These are phyloP conservation scores for Linum lewisii DNA, from an alignment of 345 rosid genomes.

Conservation along the genomic window DNA sequence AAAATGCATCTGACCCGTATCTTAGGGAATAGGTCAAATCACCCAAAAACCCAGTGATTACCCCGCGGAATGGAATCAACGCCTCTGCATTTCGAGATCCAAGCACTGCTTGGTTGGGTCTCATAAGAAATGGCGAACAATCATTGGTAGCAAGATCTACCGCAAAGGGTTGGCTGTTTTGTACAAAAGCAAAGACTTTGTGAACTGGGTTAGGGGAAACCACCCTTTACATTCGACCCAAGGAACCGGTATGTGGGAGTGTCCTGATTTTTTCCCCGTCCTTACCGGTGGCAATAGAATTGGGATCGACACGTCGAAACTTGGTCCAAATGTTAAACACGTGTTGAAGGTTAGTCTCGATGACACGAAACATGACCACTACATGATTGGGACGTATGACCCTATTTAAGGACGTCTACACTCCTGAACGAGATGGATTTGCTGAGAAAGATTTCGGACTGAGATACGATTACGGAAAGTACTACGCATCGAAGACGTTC, in stretches of 20 bases:
- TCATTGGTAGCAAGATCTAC: conserved; percentile 33
- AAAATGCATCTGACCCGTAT: conserved; percentile 41
- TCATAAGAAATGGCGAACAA: conserved; percentile 42
- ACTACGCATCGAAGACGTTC: conserved; percentile 69
- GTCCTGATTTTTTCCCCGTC: conserved; percentile 72
- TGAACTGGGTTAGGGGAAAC: conserved; percentile 31
- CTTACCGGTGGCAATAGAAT: not conserved
- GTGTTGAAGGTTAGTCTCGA: conserved; percentile 51
- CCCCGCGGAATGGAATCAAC: conserved; percentile 19
- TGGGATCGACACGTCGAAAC: conserved; percentile 25
- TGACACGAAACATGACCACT: conserved; percentile 39
- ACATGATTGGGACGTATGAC: conserved; percentile 38
- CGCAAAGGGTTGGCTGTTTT: conserved; percentile 36
- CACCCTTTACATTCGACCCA: conserved; percentile 40
- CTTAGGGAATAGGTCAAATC: conserved; percentile 47
- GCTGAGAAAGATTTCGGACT: conserved; percentile 32
- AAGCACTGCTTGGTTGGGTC: conserved; percentile 58
- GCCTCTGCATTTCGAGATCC: conserved; percentile 51
- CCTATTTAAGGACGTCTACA: conserved; percentile 24
- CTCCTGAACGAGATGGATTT: conserved; percentile 34
- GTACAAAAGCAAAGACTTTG: conserved; percentile 46
- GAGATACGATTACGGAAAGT: conserved; percentile 68
- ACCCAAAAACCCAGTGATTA: conserved; percentile 39
- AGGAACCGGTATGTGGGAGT: conserved; percentile 76
- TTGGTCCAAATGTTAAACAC: conserved; percentile 22